Conservation (phyloP, 192 early-diverging fungal species). For the Entrophospora sp. region DNA sequence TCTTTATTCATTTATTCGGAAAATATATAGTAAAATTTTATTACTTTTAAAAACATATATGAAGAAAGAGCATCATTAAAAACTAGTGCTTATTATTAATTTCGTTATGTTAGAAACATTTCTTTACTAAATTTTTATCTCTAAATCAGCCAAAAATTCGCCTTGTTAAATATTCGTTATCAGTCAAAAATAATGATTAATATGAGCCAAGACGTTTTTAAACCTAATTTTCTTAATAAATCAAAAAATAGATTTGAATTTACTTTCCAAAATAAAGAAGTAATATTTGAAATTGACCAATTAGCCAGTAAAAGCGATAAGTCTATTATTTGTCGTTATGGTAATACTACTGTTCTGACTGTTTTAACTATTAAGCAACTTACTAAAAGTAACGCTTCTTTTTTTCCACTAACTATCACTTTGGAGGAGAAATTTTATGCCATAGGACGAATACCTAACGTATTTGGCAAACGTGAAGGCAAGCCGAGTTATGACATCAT, state of each 20-base stretch:
- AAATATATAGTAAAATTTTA: too few species aligned
- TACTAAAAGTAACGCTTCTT: background rate
- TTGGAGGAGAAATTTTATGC: conserved; percentile 3
- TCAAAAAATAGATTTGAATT: conserved; percentile 5
- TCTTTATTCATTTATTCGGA: too few species aligned
- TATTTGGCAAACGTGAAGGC: background rate
- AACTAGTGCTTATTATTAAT: too few species aligned
- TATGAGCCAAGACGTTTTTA: conserved; percentile 1
- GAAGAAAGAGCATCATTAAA: too few species aligned
- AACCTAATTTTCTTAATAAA: background rate
- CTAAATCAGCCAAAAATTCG: too few species aligned
- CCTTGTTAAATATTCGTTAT: too few species aligned
- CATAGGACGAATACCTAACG: background rate
- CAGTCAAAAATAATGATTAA: too few species aligned
- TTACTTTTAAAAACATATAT: too few species aligned
- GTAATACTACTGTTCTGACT: conserved; percentile 4
- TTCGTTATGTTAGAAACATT: too few species aligned
- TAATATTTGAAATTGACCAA: conserved; percentile 2
- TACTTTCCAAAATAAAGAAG: background rate
- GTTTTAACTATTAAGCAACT: conserved; percentile 2
- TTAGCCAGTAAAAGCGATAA: conserved; percentile 7
- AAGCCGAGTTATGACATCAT: conserved; percentile 1
- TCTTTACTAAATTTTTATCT: too few species aligned
- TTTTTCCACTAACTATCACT: conserved; percentile 1
- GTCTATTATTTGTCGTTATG: conserved; percentile 5